Evolutionary conservation across 495 filamentous ascomycete genomes (phyloP).

Genomic region (Aspergillus avenaceus): DNA sequence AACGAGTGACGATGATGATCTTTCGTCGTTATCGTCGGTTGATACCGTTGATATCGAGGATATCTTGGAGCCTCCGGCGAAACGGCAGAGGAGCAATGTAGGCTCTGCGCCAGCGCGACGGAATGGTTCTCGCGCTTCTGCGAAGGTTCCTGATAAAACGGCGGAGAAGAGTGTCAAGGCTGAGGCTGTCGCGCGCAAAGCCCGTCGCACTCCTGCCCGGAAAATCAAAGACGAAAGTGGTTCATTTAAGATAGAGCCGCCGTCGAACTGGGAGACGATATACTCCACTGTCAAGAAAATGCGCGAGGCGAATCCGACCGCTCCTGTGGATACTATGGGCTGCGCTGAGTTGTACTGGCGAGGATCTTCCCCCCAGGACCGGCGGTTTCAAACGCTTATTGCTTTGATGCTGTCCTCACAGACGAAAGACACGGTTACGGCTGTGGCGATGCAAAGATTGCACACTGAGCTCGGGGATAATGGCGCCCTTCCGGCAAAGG

Average conservation of each 20-base stretch:
- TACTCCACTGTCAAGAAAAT: constrained; percentile 76
- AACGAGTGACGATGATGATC: constrained; percentile 28
- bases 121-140: constrained; percentile 13
- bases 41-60: constrained; percentile 62
- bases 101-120: constrained; percentile 12
- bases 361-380: constrained; percentile 47
- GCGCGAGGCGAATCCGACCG: constrained; percentile 65
- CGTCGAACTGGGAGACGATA: constrained; percentile 79
- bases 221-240: constrained; percentile 56
- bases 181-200: constrained; percentile 26
- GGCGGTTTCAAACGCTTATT: constrained; percentile 85
- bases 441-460: constrained; percentile 75
- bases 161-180: constrained; percentile 17
- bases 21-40: constrained; percentile 40
- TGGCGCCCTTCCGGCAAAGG: constrained; percentile 4
- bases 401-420: constrained; percentile 95
- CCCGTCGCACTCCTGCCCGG: constrained; percentile 60
- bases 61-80: constrained; percentile 39
- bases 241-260: constrained; percentile 55
- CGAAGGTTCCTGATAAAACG: constrained; percentile 5
- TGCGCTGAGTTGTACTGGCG: constrained; percentile 68
- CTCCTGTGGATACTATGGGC: constrained; percentile 97
- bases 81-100: constrained; percentile 49
- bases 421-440: constrained; percentile 93
- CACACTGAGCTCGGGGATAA: constrained; percentile 63